Conservation (phyloP, 106 monocot species). For the Acorus gramineus region DNA sequence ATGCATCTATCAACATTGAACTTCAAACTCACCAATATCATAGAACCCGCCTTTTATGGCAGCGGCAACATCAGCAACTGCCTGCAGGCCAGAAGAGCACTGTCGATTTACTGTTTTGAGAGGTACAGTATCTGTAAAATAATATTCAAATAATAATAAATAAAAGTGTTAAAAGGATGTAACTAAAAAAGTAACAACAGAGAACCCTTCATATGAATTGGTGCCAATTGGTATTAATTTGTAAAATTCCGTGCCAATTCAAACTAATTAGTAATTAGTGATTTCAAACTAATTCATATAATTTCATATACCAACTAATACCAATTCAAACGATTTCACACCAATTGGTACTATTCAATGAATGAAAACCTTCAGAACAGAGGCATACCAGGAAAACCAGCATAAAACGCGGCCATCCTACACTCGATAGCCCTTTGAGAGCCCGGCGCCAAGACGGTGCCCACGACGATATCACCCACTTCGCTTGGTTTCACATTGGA, state of each 20-base stretch:
- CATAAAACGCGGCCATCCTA: conserved; percentile 80
- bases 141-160: no score
- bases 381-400: conserved; percentile 81
- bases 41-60: conserved; percentile 62
- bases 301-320: no score
- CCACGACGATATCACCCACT: conserved; percentile 89
- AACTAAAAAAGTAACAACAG: neutral
- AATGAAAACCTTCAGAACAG: no score
- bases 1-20: no score
- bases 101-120: conserved; percentile 68
- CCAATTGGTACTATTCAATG: no score
- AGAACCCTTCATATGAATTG: no score
- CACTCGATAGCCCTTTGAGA: conserved; percentile 83
- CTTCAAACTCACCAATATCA: conserved; percentile 32
- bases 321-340: no score
- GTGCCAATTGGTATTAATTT: no score
- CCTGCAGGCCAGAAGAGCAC: conserved; percentile 81
- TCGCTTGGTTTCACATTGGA: conserved; percentile 72
- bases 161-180: neutral
- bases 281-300: no score
- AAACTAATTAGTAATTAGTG: no score
- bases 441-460: conserved; percentile 80
- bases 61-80: conserved; percentile 76
- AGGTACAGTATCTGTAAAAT: conserved; percentile 28
- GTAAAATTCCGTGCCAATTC: no score